A percentile compares a stretch with the other conserved stretches of the same genome.
Evolutionary conservation across 495 filamentous ascomycete species (phyloP).

Genomic region (Daldinia bambusicola): DNA sequence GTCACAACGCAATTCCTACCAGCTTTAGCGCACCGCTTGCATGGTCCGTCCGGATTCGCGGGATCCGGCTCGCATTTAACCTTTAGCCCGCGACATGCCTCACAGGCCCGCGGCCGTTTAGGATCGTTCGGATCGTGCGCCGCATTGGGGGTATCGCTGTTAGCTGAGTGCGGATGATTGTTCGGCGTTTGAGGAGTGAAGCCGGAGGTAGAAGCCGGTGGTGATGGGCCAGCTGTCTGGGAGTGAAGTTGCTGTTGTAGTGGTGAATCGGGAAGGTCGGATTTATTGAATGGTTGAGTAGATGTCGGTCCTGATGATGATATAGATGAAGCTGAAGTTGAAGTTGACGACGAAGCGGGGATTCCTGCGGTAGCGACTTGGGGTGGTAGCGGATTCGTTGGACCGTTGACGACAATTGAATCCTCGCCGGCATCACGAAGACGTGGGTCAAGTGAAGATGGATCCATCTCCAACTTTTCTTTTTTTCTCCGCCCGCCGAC

Average conservation of each 20-base stretch:
- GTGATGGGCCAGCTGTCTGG: conserved; percentile 30
- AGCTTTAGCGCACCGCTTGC: conserved; percentile 88
- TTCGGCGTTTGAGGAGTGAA: conserved; percentile 39
- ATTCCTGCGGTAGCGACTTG: neutral
- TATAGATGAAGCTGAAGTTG: conserved; percentile 6
- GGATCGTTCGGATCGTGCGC: conserved; percentile 61
- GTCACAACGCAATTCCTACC: conserved; percentile 82
- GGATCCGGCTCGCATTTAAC: conserved; percentile 86
- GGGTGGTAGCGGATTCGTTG: conserved; percentile 14
- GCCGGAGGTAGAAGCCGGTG: conserved; percentile 22
- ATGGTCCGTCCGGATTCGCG: conserved; percentile 70
- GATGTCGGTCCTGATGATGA: conserved; percentile 9
- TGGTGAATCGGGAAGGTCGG: conserved; percentile 32
- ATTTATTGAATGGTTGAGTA: conserved; percentile 4
- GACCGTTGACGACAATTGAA: conserved; percentile 41
- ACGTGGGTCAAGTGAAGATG: conserved; percentile 44
- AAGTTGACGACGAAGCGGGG: neutral
- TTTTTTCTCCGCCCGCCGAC: conserved; percentile 17
- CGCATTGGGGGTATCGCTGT: conserved; percentile 32
- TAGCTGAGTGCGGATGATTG: conserved; percentile 14
- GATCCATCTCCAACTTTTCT: conserved; percentile 40
- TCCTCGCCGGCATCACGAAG: conserved; percentile 44
- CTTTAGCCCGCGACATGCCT: conserved; percentile 89
- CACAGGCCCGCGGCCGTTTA: conserved; percentile 90
- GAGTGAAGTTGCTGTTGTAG: conserved; percentile 33